Base-by-base conservation (phyloP, 371 early-diverging fungal genomes). In the Apophysomyces elegans region DNA sequence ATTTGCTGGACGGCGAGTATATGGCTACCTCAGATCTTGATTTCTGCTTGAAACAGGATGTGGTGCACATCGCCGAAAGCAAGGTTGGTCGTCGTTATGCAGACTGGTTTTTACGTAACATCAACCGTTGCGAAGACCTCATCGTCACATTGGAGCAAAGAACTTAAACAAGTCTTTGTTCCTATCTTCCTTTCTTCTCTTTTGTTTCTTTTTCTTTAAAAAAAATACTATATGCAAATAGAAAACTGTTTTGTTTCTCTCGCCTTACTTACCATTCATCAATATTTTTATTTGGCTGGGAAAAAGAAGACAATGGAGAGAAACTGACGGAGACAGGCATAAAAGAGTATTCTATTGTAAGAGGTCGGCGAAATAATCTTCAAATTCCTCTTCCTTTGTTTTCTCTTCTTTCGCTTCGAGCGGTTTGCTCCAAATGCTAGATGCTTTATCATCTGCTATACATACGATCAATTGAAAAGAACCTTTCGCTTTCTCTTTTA, bases 101-200 rank as follows among this genome's bases (percentile, higher is more conserved):
- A 41, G 96, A 96, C 71, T 96, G 93, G 93, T 96, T 95, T 74
- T 86, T 96, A 71, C 88, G 96, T 66, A 90, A 95, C 76, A 91
- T 92, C 64, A 89, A 87, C 81, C 93, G 94, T 82, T 85, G 90
- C 69, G 83, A 88, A 66, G 90, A 87, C 64, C 68, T 86, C 16
- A 71, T 88, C 63, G 74, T 74, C 57, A 78, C 63, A 26, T 67
- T 77, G 61, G 73, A 77, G 57, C 60, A 69, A 45, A 74, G 69
- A 46, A 70, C 64, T 58, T 76, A 75, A 72, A 64, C 18, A 58
- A 32, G 6, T 45, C 43, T 8, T 57, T 58, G 6, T 5, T 41
- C 56, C 14, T 56, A 16, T 39, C 21, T 43, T 43, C 14, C 37
- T 21, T 39, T 16, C 39, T 39, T n/a, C 14, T 41, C 41, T 11